A percentile compares a stretch with the other conserved stretches of the same genome.
These are phyloP conservation scores for Kodamaea laetipori DNA, from an alignment of 805 yeast genomes.

Conservation along the genomic window DNA sequence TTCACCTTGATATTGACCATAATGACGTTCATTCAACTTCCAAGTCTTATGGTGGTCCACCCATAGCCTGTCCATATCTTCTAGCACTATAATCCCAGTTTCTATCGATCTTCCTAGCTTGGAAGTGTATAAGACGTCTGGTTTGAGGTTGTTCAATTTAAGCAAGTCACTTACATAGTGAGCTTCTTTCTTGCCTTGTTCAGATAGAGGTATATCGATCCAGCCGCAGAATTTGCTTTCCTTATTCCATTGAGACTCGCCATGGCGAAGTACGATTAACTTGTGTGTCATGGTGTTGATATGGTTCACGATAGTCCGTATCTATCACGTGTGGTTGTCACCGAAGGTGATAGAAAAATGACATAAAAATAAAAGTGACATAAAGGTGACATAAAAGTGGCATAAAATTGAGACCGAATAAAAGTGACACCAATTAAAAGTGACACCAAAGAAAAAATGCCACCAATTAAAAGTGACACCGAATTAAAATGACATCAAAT, in stretches of 20 bases:
- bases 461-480: no score
- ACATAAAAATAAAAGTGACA: no score
- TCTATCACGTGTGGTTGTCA: no score
- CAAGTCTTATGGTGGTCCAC: conserved; percentile 41
- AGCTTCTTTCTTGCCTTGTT: conserved; percentile 43
- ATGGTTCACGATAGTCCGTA: conserved; percentile 1
- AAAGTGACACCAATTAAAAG: no score
- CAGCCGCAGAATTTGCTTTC: conserved; percentile 48
- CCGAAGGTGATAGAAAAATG: no score
- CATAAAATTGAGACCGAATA: no score
- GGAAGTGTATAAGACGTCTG: conserved; percentile 40
- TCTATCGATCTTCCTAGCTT: conserved; percentile 43
- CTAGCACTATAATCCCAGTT: conserved; percentile 42
- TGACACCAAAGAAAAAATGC: no score
- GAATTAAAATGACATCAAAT: no score
- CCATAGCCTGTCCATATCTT: conserved; percentile 34
- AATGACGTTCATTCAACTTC: conserved; percentile 48
- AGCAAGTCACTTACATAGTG: conserved; percentile 41
- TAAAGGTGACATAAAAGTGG: no score
- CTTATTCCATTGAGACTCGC: conserved; percentile 46
- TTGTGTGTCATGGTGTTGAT: conserved; percentile 25
- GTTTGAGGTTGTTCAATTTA: conserved; percentile 26
- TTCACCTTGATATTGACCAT: conserved; percentile 45
- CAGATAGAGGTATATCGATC: conserved; percentile 44
- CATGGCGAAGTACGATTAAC: conserved; percentile 46